phyloP scores from a whole-genome alignment of 2,329 filamentous ascomycete genomes.

The Thelonectria discophora region DNA sequence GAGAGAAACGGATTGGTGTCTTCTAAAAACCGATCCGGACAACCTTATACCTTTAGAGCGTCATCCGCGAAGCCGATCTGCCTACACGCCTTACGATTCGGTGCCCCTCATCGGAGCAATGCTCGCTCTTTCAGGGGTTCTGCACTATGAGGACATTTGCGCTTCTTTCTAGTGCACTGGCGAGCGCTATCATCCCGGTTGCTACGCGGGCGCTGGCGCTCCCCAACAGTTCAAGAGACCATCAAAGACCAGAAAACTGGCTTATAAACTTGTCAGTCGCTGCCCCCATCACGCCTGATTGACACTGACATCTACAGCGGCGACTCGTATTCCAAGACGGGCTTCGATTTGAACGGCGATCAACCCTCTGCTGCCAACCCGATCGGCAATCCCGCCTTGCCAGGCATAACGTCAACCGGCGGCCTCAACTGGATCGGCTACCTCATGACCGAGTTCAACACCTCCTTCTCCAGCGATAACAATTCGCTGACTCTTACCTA shows the following conservation, averaged over 20 bases:
- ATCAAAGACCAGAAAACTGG: not conserved
- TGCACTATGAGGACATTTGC: too few relatives aligned
- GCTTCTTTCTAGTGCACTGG: too few relatives aligned
- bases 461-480: not conserved
- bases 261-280: not conserved
- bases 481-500: not conserved
- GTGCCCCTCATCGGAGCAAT: too few relatives aligned
- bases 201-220: too few relatives aligned
- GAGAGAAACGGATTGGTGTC: too few relatives aligned
- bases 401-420: slow-evolving; percentile 2
- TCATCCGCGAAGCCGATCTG: too few relatives aligned
- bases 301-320: not conserved
- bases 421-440: slow-evolving; percentile 6
- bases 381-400: slow-evolving; percentile 1
- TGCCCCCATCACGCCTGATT: not conserved
- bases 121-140: too few relatives aligned
- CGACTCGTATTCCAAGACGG: slow-evolving; percentile 9
- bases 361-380: not conserved
- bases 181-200: too few relatives aligned
- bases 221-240: too few relatives aligned
- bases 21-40: too few relatives aligned
- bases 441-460: slow-evolving; percentile 1
- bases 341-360: not conserved
- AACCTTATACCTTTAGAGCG: too few relatives aligned
- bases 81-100: too few relatives aligned